Evolutionary conservation across 345 rosid genomes (phyloP), one percentile per base, ranked within the genome.

Genomic region (Erodium maritimum): DNA sequence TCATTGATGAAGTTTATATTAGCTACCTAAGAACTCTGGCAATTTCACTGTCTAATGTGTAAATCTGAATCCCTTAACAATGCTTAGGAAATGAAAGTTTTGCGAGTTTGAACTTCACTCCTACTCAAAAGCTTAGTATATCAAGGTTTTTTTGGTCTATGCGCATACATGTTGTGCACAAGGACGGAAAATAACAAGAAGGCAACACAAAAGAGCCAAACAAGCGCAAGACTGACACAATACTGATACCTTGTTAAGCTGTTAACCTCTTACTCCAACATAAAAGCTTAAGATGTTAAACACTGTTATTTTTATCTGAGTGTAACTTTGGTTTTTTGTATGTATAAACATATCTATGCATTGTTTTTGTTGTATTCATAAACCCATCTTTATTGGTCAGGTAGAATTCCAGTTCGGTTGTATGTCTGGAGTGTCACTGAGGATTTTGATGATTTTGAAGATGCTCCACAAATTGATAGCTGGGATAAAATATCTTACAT

Each of bases 401-500:
- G 80, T 34, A 85, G 84, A 72, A 69, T 87, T 71, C 94, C 96
- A 18, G 85, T 93, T 63, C 82, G 96, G 62, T 65, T 93, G 67
- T 87, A 89, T 66, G 76, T 93, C 54, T 65, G 83, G 75, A 69
- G 64, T 60, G 66, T 80, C n/a, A 69, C 63, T 22, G 69, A 75
- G 67, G 78, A 86, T 73, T 82, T 80, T 66, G 86, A 82, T 75
- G 81, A 85, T 67, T 66, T 80, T 58, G 95, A 85, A 66, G 90
- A 80, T 73, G 66, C 73, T 19, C 80, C 82, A 16, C 75, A 57
- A 65, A 63, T 85, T 46, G 91, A 83, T 67, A 73, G 75, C 33
- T 93, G 99, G 99, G 99, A 89, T 72, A 79, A 82, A 55, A 77
- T 89, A 63, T 80, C 86, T 17, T 86, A 83, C 67, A 65, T 86